Conservation (phyloP, 83 land plant species). For the Picea abies region DNA sequence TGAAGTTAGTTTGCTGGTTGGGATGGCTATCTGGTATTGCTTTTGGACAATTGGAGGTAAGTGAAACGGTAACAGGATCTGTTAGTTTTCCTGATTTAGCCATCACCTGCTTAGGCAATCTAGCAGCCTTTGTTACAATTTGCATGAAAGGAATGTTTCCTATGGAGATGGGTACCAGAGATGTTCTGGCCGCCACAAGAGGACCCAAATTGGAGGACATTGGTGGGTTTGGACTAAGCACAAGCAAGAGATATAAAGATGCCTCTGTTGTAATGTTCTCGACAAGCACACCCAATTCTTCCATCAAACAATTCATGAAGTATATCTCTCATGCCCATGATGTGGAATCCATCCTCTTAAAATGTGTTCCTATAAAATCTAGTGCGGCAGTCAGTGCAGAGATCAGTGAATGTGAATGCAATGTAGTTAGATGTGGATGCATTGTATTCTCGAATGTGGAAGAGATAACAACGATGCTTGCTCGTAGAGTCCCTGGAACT, state of each 20-base stretch:
- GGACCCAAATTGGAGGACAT: not conserved
- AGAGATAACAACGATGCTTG: not conserved
- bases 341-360: not conserved
- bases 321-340: not conserved
- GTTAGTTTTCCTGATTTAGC: not conserved
- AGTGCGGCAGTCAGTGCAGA: too few species aligned
- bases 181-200: not conserved
- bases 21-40: not conserved
- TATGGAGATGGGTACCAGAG: not conserved
- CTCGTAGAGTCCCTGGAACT: not conserved
- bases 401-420: not conserved
- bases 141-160: not conserved
- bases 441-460: not conserved
- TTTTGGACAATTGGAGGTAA: not conserved
- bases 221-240: not conserved
- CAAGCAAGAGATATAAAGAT: not conserved
- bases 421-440: not conserved
- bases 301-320: not conserved
- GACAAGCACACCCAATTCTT: not conserved
- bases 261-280: not conserved
- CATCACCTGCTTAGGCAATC: not conserved
- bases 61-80: not conserved
- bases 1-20: too few species aligned
- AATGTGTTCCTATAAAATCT: not conserved
- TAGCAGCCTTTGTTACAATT: not conserved